Evolutionary conservation across 2,329 filamentous ascomycete genomes (phyloP).

Genomic region (Thermoascus crustaceus): DNA sequence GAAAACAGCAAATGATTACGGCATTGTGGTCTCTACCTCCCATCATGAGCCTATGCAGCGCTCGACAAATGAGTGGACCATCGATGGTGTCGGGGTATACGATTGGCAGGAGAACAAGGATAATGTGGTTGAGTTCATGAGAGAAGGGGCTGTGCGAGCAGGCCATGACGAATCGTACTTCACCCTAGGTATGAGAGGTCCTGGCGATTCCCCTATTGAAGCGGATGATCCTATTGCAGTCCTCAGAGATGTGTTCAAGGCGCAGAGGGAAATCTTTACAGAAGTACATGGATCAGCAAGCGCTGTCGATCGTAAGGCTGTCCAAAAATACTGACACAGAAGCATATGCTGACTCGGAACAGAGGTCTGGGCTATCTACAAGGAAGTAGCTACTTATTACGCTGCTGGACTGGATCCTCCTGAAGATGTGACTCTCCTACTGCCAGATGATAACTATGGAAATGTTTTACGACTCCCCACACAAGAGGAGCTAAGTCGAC

Average conservation of each 20-base stretch:
- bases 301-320: no score
- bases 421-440: slow-evolving; percentile 60
- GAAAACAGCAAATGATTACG: slow-evolving; percentile 63
- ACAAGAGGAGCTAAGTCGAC: slow-evolving; percentile 49
- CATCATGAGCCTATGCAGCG: slow-evolving; percentile 66
- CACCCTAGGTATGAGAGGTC: slow-evolving; percentile 62
- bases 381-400: slow-evolving; percentile 64
- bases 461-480: slow-evolving; percentile 56
- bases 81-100: slow-evolving; percentile 50
- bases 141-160: slow-evolving; percentile 56
- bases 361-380: slow-evolving; percentile 68
- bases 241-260: slow-evolving; percentile 1
- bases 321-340: no score
- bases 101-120: slow-evolving; percentile 62
- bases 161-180: slow-evolving; percentile 59
- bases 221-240: slow-evolving; percentile 35
- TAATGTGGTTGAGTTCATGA: slow-evolving; percentile 61
- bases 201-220: no score
- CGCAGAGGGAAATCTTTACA: slow-evolving; percentile 1
- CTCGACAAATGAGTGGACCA: slow-evolving; percentile 37
- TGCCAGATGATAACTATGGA: slow-evolving; percentile 63
- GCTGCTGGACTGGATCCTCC: slow-evolving; percentile 55
- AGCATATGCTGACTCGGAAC: no score
- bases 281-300: slow-evolving; percentile 1
- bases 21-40: slow-evolving; percentile 63